phyloP scores from a whole-genome alignment of 1,284 basidiomycete species.

The Apiotrichum gracile region DNA sequence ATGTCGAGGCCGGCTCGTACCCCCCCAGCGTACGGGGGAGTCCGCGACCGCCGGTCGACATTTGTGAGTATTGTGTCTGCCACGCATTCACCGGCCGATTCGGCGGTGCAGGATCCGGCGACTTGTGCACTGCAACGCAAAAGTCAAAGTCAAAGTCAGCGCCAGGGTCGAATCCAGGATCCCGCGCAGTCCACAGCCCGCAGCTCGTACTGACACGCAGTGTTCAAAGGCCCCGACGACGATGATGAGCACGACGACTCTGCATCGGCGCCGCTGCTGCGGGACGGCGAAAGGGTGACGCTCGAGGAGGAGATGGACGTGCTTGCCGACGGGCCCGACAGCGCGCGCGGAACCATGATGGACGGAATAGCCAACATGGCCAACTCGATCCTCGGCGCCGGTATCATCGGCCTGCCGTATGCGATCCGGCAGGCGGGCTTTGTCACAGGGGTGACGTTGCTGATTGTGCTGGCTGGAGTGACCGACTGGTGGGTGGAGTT shows the following conservation, averaged over 20 bases:
- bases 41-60: neutral
- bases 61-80: conserved; percentile 9
- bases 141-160: too few relatives aligned
- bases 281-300: conserved; percentile 2
- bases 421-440: conserved; percentile 89
- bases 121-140: too few relatives aligned
- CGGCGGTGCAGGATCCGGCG: too few relatives aligned
- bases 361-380: conserved; percentile 55
- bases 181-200: too few relatives aligned
- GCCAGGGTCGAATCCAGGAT: too few relatives aligned
- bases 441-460: conserved; percentile 72
- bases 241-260: conserved; percentile 24
- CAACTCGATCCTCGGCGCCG: conserved; percentile 94
- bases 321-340: conserved; percentile 26
- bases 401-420: conserved; percentile 89
- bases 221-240: conserved; percentile 29
- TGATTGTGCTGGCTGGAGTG: conserved; percentile 71
- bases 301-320: conserved; percentile 21
- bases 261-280: conserved; percentile 22
- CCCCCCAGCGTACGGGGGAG: neutral
- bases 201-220: too few relatives aligned
- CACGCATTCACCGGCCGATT: too few relatives aligned
- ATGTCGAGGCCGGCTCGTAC: neutral
- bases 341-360: conserved; percentile 35
- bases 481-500: conserved; percentile 74